Conservation (phyloP, 139 green algal species). For the Protoeuglena noctilucae region DNA sequence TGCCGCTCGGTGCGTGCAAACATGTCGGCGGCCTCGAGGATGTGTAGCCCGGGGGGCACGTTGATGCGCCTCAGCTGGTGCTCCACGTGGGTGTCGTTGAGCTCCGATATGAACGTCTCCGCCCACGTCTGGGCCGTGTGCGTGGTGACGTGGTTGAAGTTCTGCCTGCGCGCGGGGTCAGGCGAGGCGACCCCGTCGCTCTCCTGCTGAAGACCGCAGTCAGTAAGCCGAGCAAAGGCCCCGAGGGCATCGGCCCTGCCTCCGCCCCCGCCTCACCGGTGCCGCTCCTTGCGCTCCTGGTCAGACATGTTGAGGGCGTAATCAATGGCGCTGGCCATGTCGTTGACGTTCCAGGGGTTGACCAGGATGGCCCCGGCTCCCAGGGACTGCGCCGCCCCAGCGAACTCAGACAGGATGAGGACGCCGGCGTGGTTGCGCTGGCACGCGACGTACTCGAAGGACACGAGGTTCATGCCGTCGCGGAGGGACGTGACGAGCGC, state of each 20-base stretch:
- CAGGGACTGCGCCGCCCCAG: slow-evolving; percentile 53
- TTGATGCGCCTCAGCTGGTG: slow-evolving; percentile 70
- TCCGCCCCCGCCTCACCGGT: too few relatives aligned
- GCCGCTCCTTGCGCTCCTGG: slow-evolving; percentile 71
- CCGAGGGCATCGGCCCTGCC: too few relatives aligned
- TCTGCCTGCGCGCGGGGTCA: too few relatives aligned
- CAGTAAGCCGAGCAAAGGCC: too few relatives aligned
- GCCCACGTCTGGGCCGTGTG: slow-evolving; percentile 84
- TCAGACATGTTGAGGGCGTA: slow-evolving; percentile 65
- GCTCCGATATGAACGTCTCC: slow-evolving; percentile 93
- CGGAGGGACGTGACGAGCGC: slow-evolving; percentile 60
- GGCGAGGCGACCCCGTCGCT: too few relatives aligned
- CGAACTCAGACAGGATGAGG: slow-evolving; percentile 95
- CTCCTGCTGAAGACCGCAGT: too few relatives aligned
- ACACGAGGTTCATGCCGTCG: slow-evolving; percentile 91
- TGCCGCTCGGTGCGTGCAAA: slow-evolving; percentile 3
- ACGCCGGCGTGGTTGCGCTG: slow-evolving; percentile 76
- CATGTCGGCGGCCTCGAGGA: neutral
- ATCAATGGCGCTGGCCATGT: slow-evolving; percentile 74
- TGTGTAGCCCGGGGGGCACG: slow-evolving; percentile 51
- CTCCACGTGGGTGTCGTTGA: slow-evolving; percentile 97
- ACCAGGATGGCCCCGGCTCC: slow-evolving; percentile 86
- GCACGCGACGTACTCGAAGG: slow-evolving; percentile 79
- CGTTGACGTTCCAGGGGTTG: slow-evolving; percentile 96
- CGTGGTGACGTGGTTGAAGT: slow-evolving; percentile 86